Percentiles rank a stretch among this genome's conserved stretches.
Conservation (phyloP, 2,329 filamentous ascomycete genomes). For the Trichophyton rubrum region DNA sequence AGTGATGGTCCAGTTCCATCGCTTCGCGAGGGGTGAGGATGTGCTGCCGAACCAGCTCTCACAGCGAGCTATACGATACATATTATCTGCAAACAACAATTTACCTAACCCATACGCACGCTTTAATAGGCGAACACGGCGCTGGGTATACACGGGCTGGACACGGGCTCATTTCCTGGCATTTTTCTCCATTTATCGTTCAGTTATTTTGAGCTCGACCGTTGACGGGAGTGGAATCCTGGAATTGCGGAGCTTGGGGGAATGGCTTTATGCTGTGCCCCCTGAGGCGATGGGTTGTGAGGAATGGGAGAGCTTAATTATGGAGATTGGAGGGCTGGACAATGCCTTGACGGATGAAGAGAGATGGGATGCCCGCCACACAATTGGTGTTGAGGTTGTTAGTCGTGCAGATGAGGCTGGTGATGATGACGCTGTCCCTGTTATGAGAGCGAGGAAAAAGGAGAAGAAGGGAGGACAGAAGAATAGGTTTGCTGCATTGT, state of each 20-base stretch:
- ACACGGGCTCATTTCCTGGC: slow-evolving; percentile 2
- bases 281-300: neutral
- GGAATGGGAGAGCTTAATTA: neutral
- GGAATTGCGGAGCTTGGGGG: neutral
- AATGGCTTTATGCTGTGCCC: neutral
- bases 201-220: neutral
- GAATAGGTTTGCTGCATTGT: no score
- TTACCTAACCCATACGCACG: neutral
- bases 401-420: neutral
- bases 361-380: neutral
- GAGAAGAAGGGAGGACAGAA: no score
- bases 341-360: neutral
- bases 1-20: slow-evolving; percentile 7
- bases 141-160: slow-evolving; percentile 5
- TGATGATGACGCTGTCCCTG: no score
- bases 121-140: neutral
- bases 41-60: neutral
- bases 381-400: neutral
- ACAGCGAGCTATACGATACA: neutral
- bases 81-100: slow-evolving; percentile 4
- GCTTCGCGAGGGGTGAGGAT: slow-evolving; percentile 4
- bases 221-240: no score
- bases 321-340: neutral
- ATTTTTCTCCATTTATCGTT: slow-evolving; percentile 9
- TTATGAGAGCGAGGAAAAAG: no score